Base-by-base conservation (phyloP, 1,284 basidiomycete species). In the Leccinum solheimii region DNA sequence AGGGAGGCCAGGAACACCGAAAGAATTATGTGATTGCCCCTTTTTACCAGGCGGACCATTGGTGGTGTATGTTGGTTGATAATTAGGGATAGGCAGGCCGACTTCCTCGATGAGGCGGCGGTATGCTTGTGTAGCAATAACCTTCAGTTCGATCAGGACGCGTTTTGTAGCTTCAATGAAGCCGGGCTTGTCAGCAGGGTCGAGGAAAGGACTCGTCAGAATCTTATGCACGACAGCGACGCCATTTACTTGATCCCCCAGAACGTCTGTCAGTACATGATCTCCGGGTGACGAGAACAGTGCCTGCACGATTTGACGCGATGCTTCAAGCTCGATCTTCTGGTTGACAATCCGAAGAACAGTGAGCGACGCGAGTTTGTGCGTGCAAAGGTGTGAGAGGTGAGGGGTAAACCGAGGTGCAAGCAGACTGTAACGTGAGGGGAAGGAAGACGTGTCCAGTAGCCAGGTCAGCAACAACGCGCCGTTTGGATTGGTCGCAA, bases 401-500 rank as follows among this genome's bases (percentile, higher is more conserved):
- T 99, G 96, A 45, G 97, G 95, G 0, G 94, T 94, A 75, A 99
- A 97, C 49, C 97, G 91, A 55, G 95, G 95, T 1, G 97, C 95
- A 49, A 99, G 82, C 55, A 99, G 81, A 58, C 91, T 88, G 79
- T 97, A 98, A 49, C 97, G 86, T 3, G 95, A 97, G 1, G 94
- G 91, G 77, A 99, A 91, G 65, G 87, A 87, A 49, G 95, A 97
- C 1, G 94, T 91, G 72, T 99, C 97, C 62, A 99, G 85, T 32
- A 99, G 83, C 97, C 97, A 99, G 3, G 96, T 98, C 56, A 99
- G 80, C 56, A 99, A 80, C 59, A 99, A 80, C 0, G 97, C 94
- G 54, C 97, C 97, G 70, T 99, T 99, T 11, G 95, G 94, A 73
- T 97, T 98, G 34, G 97, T 99, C 5, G 97, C 95, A 62, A 99